Evolutionary conservation across 441 rosid genomes (phyloP).

Genomic region (Pelargonium cotyledonis): DNA sequence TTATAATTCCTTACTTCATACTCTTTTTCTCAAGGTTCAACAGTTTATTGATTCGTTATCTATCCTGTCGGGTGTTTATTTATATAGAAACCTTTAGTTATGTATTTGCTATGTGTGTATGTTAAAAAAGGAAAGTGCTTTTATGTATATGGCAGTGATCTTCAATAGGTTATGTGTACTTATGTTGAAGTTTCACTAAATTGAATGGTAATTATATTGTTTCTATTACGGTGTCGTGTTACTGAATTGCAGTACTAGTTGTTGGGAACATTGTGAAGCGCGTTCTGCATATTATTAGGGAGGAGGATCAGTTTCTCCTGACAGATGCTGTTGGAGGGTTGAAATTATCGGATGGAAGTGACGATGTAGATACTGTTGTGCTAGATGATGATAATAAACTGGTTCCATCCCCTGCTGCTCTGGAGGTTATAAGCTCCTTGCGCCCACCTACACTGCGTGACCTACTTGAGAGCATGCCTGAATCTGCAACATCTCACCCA

Average conservation of each 20-base stretch:
- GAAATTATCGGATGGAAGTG: conserved; percentile 11
- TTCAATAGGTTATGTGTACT: not conserved
- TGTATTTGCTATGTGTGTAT: not conserved
- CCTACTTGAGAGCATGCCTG: conserved; percentile 13
- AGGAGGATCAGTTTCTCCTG: conserved; percentile 11
- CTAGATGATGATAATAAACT: not conserved
- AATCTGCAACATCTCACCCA: conserved; percentile 7
- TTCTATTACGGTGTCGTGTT: no score
- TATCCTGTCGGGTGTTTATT: not conserved
- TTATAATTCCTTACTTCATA: not conserved
- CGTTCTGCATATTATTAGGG: conserved; percentile 20
- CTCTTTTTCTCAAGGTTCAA: not conserved
- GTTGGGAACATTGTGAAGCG: conserved; percentile 18
- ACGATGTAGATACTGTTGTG: not conserved
- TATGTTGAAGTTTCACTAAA: not conserved
- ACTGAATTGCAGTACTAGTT: conserved; percentile 17
- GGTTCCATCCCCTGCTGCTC: conserved; percentile 1
- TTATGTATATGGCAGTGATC: not conserved
- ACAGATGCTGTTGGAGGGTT: conserved; percentile 10
- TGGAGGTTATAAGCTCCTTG: not conserved
- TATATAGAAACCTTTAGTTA: no score
- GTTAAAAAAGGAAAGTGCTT: not conserved
- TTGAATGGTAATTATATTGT: not conserved
- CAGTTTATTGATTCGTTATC: not conserved
- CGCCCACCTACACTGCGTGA: conserved; percentile 17